These are phyloP conservation scores for Kalanchoe fedtschenkoi DNA, from an alignment of 164 flowering plant genomes.

Conservation along the genomic window DNA sequence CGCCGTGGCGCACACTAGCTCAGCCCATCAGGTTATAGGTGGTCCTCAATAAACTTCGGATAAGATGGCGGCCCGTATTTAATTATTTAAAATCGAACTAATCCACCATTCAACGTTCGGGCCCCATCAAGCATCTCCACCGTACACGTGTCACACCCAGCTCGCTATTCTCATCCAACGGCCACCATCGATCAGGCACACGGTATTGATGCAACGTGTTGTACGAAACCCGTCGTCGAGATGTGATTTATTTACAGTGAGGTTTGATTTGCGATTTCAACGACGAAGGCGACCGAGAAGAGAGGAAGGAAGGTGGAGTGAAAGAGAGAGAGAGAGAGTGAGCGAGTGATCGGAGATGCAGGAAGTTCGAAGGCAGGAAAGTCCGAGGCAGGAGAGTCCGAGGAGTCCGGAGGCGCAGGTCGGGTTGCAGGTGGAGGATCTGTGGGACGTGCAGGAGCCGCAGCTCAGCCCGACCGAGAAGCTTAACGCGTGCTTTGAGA, in stretches of 20 bases:
- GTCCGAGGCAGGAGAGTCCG: conserved; percentile 31
- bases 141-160: neutral
- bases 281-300: conserved; percentile 9
- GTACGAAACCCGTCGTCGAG: neutral
- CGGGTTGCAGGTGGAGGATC: conserved; percentile 74
- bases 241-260: neutral
- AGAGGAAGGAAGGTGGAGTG: neutral
- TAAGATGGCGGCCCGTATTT: conserved; percentile 10
- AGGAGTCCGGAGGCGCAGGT: conserved; percentile 78
- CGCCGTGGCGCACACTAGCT: conserved; percentile 13
- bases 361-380: neutral
- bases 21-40: conserved; percentile 9
- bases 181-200: neutral
- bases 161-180: neutral
- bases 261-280: neutral
- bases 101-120: neutral
- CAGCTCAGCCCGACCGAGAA: conserved; percentile 85
- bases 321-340: conserved; percentile 1
- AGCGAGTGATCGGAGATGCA: conserved; percentile 9
- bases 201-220: neutral
- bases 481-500: conserved; percentile 93
- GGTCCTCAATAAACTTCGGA: conserved; percentile 22
- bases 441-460: conserved; percentile 77
- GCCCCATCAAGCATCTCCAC: neutral
- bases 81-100: neutral